Evolutionary conservation across 2,329 filamentous ascomycete genomes (phyloP).

Genomic region (Sarocladiaceae sp.): DNA sequence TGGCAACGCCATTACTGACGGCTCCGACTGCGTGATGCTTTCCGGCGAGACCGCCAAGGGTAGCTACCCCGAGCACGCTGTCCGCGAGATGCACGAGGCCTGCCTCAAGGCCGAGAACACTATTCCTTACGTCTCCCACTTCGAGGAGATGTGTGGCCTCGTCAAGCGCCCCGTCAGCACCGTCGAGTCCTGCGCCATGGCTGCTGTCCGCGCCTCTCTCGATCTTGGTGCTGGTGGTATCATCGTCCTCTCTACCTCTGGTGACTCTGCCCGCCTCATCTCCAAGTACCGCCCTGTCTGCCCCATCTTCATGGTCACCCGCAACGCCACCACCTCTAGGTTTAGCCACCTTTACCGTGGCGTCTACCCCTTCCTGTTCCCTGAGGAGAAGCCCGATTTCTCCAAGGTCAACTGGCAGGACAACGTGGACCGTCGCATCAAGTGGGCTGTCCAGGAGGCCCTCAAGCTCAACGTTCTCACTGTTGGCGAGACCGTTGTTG

Average conservation of each 20-base stretch:
- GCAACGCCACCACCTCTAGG: conserved; percentile 74
- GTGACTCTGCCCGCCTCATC: conserved; percentile 86
- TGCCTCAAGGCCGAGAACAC: conserved; percentile 95
- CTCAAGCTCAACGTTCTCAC: conserved; percentile 72
- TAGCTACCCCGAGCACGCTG: conserved; percentile 84
- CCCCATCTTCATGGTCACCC: conserved; percentile 98
- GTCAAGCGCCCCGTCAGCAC: conserved; percentile 78
- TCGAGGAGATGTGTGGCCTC: conserved; percentile 86
- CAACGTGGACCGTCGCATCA: conserved; percentile 94
- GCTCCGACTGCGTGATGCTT: conserved; percentile 99
- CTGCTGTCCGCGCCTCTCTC: conserved; percentile 88
- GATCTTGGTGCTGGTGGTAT: conserved; percentile 96
- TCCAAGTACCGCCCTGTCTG: conserved; percentile 99
- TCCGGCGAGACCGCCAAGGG: conserved; percentile 99
- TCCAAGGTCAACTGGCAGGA: conserved; percentile 92
- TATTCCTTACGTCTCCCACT: conserved; percentile 93
- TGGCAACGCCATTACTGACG: conserved; percentile 94
- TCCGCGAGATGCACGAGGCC: conserved; percentile 97
- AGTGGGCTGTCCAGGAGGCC: conserved; percentile 89
- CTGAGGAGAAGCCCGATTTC: conserved; percentile 92
- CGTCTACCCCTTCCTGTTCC: conserved; percentile 95
- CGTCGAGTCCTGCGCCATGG: conserved; percentile 93
- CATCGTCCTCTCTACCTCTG: conserved; percentile 91
- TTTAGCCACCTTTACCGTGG: conserved; percentile 95
- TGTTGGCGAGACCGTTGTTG: conserved; percentile 69